phyloP scores from a whole-genome alignment of 768 basidiomycete species.

The Kwoniella shandongensis region DNA sequence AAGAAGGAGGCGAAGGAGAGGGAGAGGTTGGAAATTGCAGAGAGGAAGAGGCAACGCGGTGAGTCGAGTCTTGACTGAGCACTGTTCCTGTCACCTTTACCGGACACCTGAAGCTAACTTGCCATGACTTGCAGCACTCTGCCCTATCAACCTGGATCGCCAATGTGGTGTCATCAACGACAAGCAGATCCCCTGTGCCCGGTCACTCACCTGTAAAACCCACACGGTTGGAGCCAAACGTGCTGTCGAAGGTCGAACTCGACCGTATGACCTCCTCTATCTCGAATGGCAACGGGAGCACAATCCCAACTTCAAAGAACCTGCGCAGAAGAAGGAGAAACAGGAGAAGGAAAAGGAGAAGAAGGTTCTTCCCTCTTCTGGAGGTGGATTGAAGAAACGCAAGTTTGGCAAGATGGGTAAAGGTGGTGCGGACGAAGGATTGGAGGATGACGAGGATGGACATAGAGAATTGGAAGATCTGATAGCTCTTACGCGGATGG shows the following conservation, averaged over 20 bases:
- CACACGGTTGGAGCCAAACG: constrained; percentile 97
- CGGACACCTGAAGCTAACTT: neutral
- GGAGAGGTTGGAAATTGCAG: constrained; percentile 62
- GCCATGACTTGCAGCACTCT: constrained; percentile 24
- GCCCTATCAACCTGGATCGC: constrained; percentile 83
- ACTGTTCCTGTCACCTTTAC: neutral
- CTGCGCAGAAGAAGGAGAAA: constrained; percentile 12
- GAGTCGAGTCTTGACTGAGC: constrained; percentile 2
- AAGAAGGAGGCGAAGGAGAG: constrained; percentile 64
- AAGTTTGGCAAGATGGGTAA: constrained; percentile 9
- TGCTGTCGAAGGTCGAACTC: constrained; percentile 79
- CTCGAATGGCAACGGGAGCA: constrained; percentile 68
- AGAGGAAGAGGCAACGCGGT: constrained; percentile 58
- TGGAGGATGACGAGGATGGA: constrained; percentile 37
- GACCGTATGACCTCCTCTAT: constrained; percentile 78
- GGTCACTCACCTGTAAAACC: constrained; percentile 95
- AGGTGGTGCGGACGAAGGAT: neutral
- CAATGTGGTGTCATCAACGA: constrained; percentile 98
- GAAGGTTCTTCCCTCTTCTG: neutral
- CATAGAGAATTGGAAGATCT: constrained; percentile 36
- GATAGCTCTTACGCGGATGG: constrained; percentile 28
- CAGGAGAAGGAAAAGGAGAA: constrained; percentile 1
- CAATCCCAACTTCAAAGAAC: constrained; percentile 50
- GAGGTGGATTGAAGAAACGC: constrained; percentile 14
- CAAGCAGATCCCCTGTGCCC: constrained; percentile 85